Evolutionary conservation across 1,284 basidiomycete genomes (phyloP).

Genomic region (Leccinum fallax): DNA sequence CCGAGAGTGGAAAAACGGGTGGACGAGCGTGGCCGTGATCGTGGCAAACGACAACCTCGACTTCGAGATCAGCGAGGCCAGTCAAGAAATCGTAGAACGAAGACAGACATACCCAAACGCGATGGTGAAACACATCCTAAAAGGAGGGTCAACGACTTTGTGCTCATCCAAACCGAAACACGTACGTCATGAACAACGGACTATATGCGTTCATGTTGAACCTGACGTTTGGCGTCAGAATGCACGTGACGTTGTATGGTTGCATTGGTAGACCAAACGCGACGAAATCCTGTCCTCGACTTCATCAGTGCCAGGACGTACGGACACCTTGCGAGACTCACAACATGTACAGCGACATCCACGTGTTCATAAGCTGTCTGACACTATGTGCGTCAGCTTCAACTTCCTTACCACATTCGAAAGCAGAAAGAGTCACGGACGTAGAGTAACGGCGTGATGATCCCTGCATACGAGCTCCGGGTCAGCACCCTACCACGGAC

Average conservation of each 20-base stretch:
- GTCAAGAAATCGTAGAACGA: neutral
- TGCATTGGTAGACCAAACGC: constrained; percentile 41
- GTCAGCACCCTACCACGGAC: constrained; percentile 38
- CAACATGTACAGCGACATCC: constrained; percentile 48
- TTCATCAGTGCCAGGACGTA: neutral
- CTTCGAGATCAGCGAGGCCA: neutral
- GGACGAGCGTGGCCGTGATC: constrained; percentile 55
- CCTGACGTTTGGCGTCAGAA: constrained; percentile 50
- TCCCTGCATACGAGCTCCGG: constrained; percentile 41
- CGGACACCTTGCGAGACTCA: constrained; percentile 10
- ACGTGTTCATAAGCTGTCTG: constrained; percentile 47
- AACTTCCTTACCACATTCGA: neutral
- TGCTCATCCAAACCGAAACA: neutral
- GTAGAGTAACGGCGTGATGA: constrained; percentile 53
- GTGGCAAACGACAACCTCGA: constrained; percentile 56
- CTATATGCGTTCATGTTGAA: constrained; percentile 65
- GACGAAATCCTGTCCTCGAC: constrained; percentile 30
- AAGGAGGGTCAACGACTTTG: neutral
- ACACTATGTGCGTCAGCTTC: constrained; percentile 1
- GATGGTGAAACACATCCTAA: constrained; percentile 45
- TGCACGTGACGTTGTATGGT: constrained; percentile 59
- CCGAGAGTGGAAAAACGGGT: constrained; percentile 72
- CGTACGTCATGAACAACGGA: constrained; percentile 63
- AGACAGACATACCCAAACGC: constrained; percentile 41
- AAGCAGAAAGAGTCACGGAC: constrained; percentile 18